Base-by-base conservation (phyloP, 2,329 filamentous ascomycete genomes). In the Colletotrichum chrysophilum region DNA sequence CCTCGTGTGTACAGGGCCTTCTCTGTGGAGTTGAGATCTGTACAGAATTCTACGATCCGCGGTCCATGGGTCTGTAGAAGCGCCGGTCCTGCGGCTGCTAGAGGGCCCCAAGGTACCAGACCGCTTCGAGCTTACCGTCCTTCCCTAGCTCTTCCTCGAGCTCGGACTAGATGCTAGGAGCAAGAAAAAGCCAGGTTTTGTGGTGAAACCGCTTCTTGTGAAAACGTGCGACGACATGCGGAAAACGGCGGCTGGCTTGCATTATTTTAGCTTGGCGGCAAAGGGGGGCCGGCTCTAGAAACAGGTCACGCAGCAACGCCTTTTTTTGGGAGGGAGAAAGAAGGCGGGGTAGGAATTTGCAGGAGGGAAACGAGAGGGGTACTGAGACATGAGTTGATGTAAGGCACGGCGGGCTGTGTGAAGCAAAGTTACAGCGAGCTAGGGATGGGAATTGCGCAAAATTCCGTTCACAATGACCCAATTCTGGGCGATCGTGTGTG, bases 371-470 rank as follows among this genome's bases (percentile, higher is more conserved):
- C 24, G 55, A 43, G 52, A 36, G 16, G 18, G 34, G 43, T 60
- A 43, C 38, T 43, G 38, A 32, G 58, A 30, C 21, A 60, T 9
- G 34, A 26, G 16, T 62, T 55, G 43, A 64, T 75, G 72, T 75
- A 74, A 60, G 48, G 67, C 14, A 71, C 43, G 67, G 43, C 67
- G 71, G 71, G 32, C n/a, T 30, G n/a, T 55, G 71, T 70, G 3
- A 36, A 12, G 12, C 36, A 70, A 34, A 48, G 26, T 28, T 5
- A 28, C 21, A 28, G 55, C 12, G 34, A 56, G 32, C 2, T 2
- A 65, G 55, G 21, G 69, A 68, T 68, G 73, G 73, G 73, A 73
- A 68, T 65, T 68, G 64, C 64, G 64, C 64, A 64, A 36, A 73
- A 58, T 24, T 18, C 30, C 13, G 24, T 64, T 73, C 43, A 58